phyloP scores from a whole-genome alignment of 371 early-diverging fungal genomes.

The Phascolomyces articulosus region DNA sequence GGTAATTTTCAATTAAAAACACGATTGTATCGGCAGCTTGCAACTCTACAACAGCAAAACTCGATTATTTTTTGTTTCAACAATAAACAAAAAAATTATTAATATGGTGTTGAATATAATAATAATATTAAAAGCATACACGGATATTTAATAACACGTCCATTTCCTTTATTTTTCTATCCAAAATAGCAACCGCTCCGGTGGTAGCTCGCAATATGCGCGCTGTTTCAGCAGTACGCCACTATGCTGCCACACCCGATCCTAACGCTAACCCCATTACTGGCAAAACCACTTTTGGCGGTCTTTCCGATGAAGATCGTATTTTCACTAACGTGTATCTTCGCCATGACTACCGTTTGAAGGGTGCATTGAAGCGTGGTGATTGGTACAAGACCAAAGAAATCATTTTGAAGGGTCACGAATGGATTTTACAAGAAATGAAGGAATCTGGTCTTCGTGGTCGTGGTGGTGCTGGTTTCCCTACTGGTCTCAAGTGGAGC shows the following conservation, averaged over 20 bases:
- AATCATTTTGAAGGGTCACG: constrained; percentile 92
- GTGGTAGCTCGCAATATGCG: constrained; percentile 15
- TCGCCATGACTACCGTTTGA: constrained; percentile 86
- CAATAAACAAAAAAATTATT: not conserved
- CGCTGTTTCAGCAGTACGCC: constrained; percentile 24
- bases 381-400: constrained; percentile 99
- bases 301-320: constrained; percentile 90
- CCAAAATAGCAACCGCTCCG: not conserved
- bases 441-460: constrained; percentile 96
- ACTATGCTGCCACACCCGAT: constrained; percentile 51
- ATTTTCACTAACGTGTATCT: constrained; percentile 98
- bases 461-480: constrained; percentile 98
- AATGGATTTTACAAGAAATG: constrained; percentile 97
- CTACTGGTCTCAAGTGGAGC: constrained; percentile 97
- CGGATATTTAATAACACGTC: too few species aligned
- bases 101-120: constrained; percentile 1
- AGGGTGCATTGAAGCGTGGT: constrained; percentile 92
- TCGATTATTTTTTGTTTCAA: too few species aligned
- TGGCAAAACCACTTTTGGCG: constrained; percentile 65
- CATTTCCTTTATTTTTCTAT: too few species aligned
- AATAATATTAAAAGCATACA: not conserved
- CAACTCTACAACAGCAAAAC: not conserved
- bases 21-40: too few species aligned
- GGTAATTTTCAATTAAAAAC: constrained; percentile 24
- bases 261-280: constrained; percentile 57